These are phyloP conservation scores for Wickerhamomyces pijperi DNA, from an alignment of 805 yeast genomes.

Conservation along the genomic window DNA sequence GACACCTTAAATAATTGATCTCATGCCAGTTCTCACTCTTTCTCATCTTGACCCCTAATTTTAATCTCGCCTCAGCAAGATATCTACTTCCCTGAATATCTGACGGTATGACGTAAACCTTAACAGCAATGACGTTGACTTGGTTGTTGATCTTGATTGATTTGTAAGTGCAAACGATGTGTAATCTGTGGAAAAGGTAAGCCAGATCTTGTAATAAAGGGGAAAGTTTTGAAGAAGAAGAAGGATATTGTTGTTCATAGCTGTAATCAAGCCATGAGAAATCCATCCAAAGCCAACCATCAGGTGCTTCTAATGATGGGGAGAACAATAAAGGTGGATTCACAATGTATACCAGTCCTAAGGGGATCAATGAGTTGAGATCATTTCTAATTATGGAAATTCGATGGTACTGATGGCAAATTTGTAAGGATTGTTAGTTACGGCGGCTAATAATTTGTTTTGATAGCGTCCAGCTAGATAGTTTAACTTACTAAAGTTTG, in stretches of 20 bases:
- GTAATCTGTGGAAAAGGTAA: constrained; percentile 28
- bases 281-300: constrained; percentile 50
- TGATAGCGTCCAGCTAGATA: too few species aligned
- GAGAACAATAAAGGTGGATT: constrained; percentile 30
- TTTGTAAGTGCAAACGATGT: constrained; percentile 33
- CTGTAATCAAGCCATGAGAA: constrained; percentile 23
- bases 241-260: background rate
- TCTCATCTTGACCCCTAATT: constrained; percentile 22
- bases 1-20: constrained; percentile 19
- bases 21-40: constrained; percentile 24
- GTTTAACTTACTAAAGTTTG: too few species aligned
- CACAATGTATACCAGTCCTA: constrained; percentile 37
- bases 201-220: constrained; percentile 26
- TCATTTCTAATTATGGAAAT: constrained; percentile 10
- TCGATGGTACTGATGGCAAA: constrained; percentile 12
- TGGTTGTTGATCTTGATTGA: constrained; percentile 5
- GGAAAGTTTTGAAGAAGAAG: constrained; percentile 7
- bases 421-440: too few species aligned
- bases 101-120: constrained; percentile 37
- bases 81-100: constrained; percentile 27
- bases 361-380: constrained; percentile 23
- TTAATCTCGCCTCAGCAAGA: constrained; percentile 25
- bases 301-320: constrained; percentile 26
- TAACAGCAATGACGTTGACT: constrained; percentile 18
- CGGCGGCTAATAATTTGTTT: too few species aligned